These are phyloP conservation scores for Pseudozyma flocculosa DNA, from an alignment of 1,284 basidiomycete species.

Conservation along the genomic window DNA sequence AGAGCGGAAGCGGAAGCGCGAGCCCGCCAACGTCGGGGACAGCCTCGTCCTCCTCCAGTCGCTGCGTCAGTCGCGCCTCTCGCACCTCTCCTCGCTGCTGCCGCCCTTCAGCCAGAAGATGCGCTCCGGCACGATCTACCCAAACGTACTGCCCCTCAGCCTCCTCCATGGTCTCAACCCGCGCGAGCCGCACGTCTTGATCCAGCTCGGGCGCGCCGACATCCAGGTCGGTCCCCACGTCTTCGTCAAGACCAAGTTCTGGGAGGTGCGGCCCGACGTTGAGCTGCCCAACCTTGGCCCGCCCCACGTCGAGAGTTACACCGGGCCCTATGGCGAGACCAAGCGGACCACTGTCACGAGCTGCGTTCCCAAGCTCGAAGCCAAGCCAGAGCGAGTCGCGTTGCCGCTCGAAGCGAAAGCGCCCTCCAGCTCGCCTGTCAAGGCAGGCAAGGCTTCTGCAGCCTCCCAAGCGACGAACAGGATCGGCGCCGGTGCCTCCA, in stretches of 20 bases:
- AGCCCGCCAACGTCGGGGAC: conserved; percentile 36
- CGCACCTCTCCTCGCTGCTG: conserved; percentile 51
- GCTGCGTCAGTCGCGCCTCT: conserved; percentile 53
- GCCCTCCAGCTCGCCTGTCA: too few species aligned
- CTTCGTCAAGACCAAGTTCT: conserved; percentile 50
- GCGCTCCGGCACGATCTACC: conserved; percentile 39
- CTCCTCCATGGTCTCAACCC: conserved; percentile 46
- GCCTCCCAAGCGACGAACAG: too few species aligned
- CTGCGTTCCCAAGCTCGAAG: neutral
- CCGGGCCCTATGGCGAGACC: neutral
- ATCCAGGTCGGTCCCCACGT: conserved; percentile 48
- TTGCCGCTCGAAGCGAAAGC: too few species aligned
- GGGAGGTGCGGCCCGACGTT: conserved; percentile 43
- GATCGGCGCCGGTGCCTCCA: too few species aligned
- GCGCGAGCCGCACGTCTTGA: conserved; percentile 38
- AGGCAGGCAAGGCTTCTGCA: too few species aligned
- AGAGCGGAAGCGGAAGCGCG: conserved; percentile 24
- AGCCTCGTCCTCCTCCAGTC: conserved; percentile 49
- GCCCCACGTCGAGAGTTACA: neutral
- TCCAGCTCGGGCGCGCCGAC: conserved; percentile 47
- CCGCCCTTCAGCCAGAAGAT: conserved; percentile 49
- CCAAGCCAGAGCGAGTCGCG: neutral
- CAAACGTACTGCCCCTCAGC: conserved; percentile 36
- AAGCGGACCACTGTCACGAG: neutral
- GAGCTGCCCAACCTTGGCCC: conserved; percentile 9